Evolutionary conservation across 495 filamentous ascomycete species (phyloP), one percentile per base, ranked within the genome.

Genomic region (Lichenothelia convexa): DNA sequence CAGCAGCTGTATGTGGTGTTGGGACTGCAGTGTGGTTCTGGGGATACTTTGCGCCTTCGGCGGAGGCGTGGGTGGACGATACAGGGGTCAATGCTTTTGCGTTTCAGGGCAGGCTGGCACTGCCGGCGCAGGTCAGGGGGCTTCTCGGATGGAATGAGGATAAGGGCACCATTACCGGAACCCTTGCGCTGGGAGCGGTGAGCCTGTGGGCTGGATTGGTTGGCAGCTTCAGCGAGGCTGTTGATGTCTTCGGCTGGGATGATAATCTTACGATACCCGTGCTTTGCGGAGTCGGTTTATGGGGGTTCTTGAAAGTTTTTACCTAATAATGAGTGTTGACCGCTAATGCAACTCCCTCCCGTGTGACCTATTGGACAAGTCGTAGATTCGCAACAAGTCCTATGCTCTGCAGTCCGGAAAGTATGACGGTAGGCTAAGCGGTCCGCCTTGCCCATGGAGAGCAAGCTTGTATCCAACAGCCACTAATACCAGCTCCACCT

Each of bases 201-300:
- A 85, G 82, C 52, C 44, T 92, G 17, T 78, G 83, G 56, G 84
- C 87, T 12, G 89, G 89, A 5, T 49, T 94, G 22, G 73, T 87
- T 37, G 91, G 82, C 9, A 77, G 80, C 34, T 71, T 73, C 21
- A 93, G 83, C 51, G 89, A 97, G 59, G 83, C 87, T 20, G 65
- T 92, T 36, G 84, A 95, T 59, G 45, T 93, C 0, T 93, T 80
- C 51, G 77, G 81, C 19, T 81, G 80, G 80, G 89, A 97, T 52
- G 89, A 97, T 61, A 97, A 97, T 58, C 62, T 95, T 41, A 93
- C 87, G 23, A 97, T 97, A 55, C 89, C 89, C 9, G 73, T 92
- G 26, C 58, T 97, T 34, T 93, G 82, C 52, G 83, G 84, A 11
- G 51, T 91, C 12, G 87, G 89, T 6, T 73, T 97, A 33, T 93